Conservation (phyloP, 129 eudicot genomes). For the Solidago caesia region DNA sequence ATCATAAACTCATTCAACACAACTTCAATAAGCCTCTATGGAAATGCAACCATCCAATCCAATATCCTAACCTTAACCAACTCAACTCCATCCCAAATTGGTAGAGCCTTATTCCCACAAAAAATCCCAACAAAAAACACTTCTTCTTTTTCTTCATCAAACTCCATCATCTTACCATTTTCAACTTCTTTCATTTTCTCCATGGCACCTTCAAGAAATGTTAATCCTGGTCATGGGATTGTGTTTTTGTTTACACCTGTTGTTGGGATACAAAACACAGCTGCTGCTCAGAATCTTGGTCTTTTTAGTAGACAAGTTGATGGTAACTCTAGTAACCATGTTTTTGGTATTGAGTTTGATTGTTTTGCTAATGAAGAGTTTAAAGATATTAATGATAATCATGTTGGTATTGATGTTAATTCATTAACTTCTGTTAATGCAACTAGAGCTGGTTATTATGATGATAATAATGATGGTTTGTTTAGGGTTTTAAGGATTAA, state of each 20-base stretch:
- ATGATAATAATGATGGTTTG: constrained; percentile 14
- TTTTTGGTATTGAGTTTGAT: constrained; percentile 78
- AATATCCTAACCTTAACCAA: constrained; percentile 51
- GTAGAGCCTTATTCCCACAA: constrained; percentile 56
- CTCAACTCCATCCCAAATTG: constrained; percentile 41
- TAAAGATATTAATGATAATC: constrained; percentile 49
- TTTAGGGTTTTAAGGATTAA: constrained; percentile 45
- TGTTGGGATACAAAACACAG: constrained; percentile 41
- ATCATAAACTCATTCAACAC: constrained; percentile 56
- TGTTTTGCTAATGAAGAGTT: constrained; percentile 65
- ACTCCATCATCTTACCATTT: constrained; percentile 43
- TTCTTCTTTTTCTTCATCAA: constrained; percentile 14
- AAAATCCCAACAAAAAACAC: constrained; percentile 47
- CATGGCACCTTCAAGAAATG: constrained; percentile 48
- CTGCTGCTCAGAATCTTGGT: constrained; percentile 62
- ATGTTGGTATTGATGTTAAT: constrained; percentile 74
- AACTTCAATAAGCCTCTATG: constrained; percentile 47
- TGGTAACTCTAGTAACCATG: constrained; percentile 46
- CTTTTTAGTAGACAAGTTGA: constrained; percentile 47
- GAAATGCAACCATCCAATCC: constrained; percentile 68
- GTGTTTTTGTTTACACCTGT: constrained; percentile 63
- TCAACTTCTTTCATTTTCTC: constrained; percentile 72
- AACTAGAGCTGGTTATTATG: constrained; percentile 60
- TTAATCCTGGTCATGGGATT: constrained; percentile 62
- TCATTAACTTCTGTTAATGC: constrained; percentile 50